phyloP scores from a whole-genome alignment of 2,329 filamentous ascomycete species.

The Claviceps arundinis region DNA sequence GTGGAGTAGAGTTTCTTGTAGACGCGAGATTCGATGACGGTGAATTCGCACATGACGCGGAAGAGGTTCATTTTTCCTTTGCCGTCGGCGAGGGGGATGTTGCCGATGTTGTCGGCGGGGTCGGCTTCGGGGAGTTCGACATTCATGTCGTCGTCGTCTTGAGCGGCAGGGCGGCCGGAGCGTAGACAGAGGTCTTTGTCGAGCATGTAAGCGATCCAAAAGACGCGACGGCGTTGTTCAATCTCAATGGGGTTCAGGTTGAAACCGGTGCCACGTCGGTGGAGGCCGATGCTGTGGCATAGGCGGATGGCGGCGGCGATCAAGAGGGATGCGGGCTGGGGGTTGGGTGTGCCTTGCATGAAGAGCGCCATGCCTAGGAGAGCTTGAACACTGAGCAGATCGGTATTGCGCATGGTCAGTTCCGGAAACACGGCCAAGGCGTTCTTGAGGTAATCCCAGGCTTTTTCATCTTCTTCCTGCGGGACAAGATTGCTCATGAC shows the following conservation, averaged over 20 bases:
- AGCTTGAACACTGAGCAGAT: conserved; percentile 87
- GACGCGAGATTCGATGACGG: conserved; percentile 83
- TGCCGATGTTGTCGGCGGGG: conserved; percentile 83
- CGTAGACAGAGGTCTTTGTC: conserved; percentile 51
- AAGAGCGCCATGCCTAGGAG: conserved; percentile 88
- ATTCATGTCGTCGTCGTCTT: conserved; percentile 70
- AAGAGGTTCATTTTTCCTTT: conserved; percentile 93
- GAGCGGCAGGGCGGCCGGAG: conserved; percentile 45
- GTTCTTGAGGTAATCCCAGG: conserved; percentile 94
- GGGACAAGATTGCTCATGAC: conserved; percentile 92
- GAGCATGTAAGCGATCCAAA: conserved; percentile 53
- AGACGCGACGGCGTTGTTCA: conserved; percentile 64
- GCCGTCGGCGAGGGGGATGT: conserved; percentile 78
- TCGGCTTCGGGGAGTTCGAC: conserved; percentile 88
- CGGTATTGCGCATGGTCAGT: conserved; percentile 88
- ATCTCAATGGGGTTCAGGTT: conserved; percentile 88
- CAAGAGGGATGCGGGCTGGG: conserved; percentile 83
- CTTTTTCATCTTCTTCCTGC: conserved; percentile 83
- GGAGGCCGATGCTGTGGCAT: conserved; percentile 86
- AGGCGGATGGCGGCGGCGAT: conserved; percentile 82
- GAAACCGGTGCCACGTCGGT: conserved; percentile 86
- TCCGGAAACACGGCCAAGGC: conserved; percentile 88
- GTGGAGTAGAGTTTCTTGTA: conserved; percentile 91
- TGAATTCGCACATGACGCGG: conserved; percentile 80
- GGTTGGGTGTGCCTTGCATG: conserved; percentile 91